phyloP scores from a whole-genome alignment of 768 basidiomycete species.

The Trametes sanguinea region DNA sequence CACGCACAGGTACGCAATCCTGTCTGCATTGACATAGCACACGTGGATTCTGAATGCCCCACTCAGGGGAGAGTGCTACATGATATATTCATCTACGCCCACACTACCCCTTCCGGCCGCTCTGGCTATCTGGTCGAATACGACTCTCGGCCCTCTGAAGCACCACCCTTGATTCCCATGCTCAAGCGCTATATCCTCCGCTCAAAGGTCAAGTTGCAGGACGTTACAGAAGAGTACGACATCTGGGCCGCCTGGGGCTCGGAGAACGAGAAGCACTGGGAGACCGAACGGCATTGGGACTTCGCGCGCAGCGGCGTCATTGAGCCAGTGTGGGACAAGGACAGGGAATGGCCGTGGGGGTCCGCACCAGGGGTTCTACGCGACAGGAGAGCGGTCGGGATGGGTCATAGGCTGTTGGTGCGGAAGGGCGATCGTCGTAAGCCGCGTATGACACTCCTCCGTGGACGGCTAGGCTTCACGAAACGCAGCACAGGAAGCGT shows the following conservation, averaged over 20 bases:
- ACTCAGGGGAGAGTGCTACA: constrained; percentile 79
- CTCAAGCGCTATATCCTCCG: constrained; percentile 86
- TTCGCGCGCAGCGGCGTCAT: constrained; percentile 72
- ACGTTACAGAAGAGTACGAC: constrained; percentile 76
- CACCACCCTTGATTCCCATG: constrained; percentile 61
- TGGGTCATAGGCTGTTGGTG: constrained; percentile 77
- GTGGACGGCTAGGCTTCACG: constrained; percentile 7
- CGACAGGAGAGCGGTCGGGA: constrained; percentile 72
- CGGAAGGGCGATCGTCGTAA: constrained; percentile 73
- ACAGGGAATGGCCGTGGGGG: constrained; percentile 61
- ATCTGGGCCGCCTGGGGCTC: constrained; percentile 83
- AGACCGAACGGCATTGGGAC: constrained; percentile 51
- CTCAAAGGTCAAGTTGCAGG: constrained; percentile 82
- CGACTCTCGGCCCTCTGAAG: constrained; percentile 61
- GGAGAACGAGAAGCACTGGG: constrained; percentile 36
- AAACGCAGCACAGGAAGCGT: constrained; percentile 50
- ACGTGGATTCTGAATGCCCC: background rate
- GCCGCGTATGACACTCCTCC: constrained; percentile 35
- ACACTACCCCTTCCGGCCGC: constrained; percentile 43
- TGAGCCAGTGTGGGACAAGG: constrained; percentile 70
- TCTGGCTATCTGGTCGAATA: constrained; percentile 71
- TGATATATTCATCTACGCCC: constrained; percentile 83
- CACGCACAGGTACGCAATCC: constrained; percentile 29
- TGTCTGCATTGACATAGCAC: too few relatives aligned
- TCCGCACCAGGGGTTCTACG: constrained; percentile 48